Conservation (phyloP, 805 yeast species). For the Metschnikowia orientalis region DNA sequence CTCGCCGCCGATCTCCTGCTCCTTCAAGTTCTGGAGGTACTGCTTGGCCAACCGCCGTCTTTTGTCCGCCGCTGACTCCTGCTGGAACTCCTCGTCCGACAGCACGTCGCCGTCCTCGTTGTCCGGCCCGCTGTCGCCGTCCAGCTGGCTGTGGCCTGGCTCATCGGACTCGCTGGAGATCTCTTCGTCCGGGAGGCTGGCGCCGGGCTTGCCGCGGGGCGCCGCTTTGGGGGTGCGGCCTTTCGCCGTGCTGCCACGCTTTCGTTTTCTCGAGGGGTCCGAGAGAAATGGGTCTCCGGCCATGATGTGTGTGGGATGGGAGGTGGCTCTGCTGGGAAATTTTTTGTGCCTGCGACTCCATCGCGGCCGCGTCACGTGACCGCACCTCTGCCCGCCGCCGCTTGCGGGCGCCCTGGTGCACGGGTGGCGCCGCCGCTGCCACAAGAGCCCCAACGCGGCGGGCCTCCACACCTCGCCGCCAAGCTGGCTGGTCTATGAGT, state of each 20-base stretch:
- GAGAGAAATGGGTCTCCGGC: slow-evolving; percentile 60
- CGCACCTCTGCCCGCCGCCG: too few species aligned
- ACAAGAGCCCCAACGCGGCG: too few species aligned
- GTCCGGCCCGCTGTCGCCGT: slow-evolving; percentile 16
- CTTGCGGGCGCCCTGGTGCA: too few species aligned
- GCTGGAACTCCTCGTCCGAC: slow-evolving; percentile 68
- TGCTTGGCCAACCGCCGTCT: slow-evolving; percentile 92
- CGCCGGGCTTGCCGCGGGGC: slow-evolving; percentile 8
- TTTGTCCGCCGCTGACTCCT: slow-evolving; percentile 86
- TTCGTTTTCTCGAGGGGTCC: slow-evolving; percentile 54
- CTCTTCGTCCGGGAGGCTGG: slow-evolving; percentile 43
- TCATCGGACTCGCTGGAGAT: slow-evolving; percentile 39
- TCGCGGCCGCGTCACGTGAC: slow-evolving; percentile 7
- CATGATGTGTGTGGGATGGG: slow-evolving; percentile 25
- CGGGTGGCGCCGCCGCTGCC: too few species aligned
- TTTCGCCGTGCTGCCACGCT: slow-evolving; percentile 30
- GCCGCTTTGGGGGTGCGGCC: slow-evolving; percentile 13
- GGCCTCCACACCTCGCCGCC: too few species aligned
- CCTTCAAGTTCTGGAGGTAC: slow-evolving; percentile 73
- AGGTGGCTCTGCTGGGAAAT: slow-evolving; percentile 1
- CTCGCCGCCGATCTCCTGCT: slow-evolving; percentile 44
- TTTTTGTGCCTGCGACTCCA: slow-evolving; percentile 1
- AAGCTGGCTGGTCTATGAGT: too few species aligned
- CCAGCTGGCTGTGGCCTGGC: slow-evolving; percentile 28
- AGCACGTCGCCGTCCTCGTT: slow-evolving; percentile 33